Evolutionary conservation across 495 filamentous ascomycete species (phyloP), one percentile per base, ranked within the genome.

Genomic region (Penicillium macrosclerotiorum): DNA sequence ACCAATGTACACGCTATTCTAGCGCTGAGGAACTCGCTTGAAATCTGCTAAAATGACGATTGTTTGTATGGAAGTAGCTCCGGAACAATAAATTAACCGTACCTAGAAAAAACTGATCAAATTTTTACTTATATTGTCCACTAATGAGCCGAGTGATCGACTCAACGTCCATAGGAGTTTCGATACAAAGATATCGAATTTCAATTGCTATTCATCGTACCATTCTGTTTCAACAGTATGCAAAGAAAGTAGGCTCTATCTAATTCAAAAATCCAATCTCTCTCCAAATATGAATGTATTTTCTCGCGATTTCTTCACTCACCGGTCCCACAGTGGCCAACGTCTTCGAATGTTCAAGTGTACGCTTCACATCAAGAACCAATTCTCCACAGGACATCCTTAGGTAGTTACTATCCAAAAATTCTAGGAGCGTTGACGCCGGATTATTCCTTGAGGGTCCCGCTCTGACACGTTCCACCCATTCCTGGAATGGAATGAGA

Each of bases 321-420:
- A 79, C 71, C 1, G 72, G 71, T 0, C 63, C 61, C 1, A 63
- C 52, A 1, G 14, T 37, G 0, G 34, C 20, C 33, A 78, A 44
- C 1, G 70, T 73, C 19, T 51, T 14, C 2, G 75, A 79, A 55
- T 78, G 75, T 47, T 76, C 69, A 0, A 45, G 24, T 9, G 57
- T 52, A 33, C 66, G 65, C 12, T 41, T 49, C 0, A 67, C 67
- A 23, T 72, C 72, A 37, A 82, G 46, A 0, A 80, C 14, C 1
- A 82, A 50, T 0, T 74, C 76, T 12, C 74, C 74, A 38, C 79
- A 81, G 0, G 73, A 72, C 77, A 82, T 79, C 3, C 72, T 58
- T 2, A 68, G 13, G 38, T 72, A 83, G 26, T 81, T 64, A 9
- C 52, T 47, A 13, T 78, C 76, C 11, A 82, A 41, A 49, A 81